Evolutionary conservation across 108 stramenopile genomes (phyloP), one percentile per base, ranked within the genome.

Genomic region (Nitzschia sp.): DNA sequence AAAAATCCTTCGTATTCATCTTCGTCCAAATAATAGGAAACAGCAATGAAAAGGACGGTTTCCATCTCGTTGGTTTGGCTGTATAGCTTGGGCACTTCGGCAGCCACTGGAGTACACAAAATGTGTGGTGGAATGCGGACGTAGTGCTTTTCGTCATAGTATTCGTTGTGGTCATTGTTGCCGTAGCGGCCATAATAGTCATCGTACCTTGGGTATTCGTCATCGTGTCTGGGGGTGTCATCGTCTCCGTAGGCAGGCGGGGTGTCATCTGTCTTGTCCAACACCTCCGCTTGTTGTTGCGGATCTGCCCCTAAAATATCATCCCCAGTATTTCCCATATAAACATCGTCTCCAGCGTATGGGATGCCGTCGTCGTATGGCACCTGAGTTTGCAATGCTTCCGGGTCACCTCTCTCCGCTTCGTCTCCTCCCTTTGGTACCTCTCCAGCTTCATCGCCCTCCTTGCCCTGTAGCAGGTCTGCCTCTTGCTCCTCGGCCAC

Each of bases 1-100:
- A 76, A 79, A 38, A 80, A 77, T 48, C 86, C 88, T 63, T 79
- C 87, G 68, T 82, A 84, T 68, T 92, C 91, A 46, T 92, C 91
- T 76, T 92, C 91, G 57, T 92, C 91, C 63, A 88, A 80, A 59
- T 86, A 92, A 66, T 90, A 92, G 9, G 88, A 88, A 6, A 89
- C 91, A 8, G 87, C 80, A 69, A 87, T 66, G 33, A 92, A 79
- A 0, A 89, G 52, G 26, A 88, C 1, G 29, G 77, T 80, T n/a
- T 92, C 91, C n/a, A 75, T 68, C 27, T 79, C 82, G 5, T 71
- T 70, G 3, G 72, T 72, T 29, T 74, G 65, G 0, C 48, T 58
- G 63, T 89, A 92, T 11, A 72, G 25, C 26, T 85, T 81, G 22
- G 86, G 91, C 16, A 90, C 38, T 58, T 92, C 91, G 15, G 67